Evolutionary conservation across 768 basidiomycete species (phyloP).

Genomic region (Heimioporus sp.): DNA sequence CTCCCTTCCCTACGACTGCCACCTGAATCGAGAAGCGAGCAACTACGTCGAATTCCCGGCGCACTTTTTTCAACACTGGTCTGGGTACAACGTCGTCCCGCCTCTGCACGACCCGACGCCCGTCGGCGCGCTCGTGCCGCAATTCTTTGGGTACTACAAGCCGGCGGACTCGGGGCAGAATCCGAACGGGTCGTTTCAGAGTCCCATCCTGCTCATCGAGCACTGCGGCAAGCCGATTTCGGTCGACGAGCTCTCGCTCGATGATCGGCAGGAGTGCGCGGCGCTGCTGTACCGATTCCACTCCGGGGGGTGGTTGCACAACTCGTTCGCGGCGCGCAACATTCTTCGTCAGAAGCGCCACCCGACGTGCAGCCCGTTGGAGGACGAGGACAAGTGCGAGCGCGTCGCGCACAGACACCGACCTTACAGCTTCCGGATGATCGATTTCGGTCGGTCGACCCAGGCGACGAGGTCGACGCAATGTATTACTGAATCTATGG

Average conservation of each 20-base stretch:
- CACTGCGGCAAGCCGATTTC: constrained; percentile 40
- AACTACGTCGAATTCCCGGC: constrained; percentile 26
- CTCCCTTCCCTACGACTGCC: constrained; percentile 33
- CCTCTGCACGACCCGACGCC: constrained; percentile 45
- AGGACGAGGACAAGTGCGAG: background rate
- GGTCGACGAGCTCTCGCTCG: constrained; percentile 24
- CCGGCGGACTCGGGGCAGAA: constrained; percentile 20
- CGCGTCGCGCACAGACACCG: background rate
- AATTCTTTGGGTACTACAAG: constrained; percentile 61
- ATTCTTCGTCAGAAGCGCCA: constrained; percentile 43
- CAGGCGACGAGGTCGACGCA: too few relatives aligned
- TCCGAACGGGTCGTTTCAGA: background rate
- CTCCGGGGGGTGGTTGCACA: constrained; percentile 34
- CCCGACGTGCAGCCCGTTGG: constrained; percentile 23
- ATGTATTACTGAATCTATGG: background rate
- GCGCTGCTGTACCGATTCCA: constrained; percentile 41
- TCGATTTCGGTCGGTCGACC: constrained; percentile 46
- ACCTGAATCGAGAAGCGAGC: constrained; percentile 30
- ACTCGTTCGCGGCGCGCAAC: constrained; percentile 43
- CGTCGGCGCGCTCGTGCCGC: constrained; percentile 52
- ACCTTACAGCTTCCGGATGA: constrained; percentile 38
- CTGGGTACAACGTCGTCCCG: constrained; percentile 20
- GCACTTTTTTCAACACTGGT: constrained; percentile 30
- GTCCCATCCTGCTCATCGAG: constrained; percentile 15
- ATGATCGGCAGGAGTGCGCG: constrained; percentile 39